phyloP scores from a whole-genome alignment of 306 rosid species.

The Vigna nakashimae region DNA sequence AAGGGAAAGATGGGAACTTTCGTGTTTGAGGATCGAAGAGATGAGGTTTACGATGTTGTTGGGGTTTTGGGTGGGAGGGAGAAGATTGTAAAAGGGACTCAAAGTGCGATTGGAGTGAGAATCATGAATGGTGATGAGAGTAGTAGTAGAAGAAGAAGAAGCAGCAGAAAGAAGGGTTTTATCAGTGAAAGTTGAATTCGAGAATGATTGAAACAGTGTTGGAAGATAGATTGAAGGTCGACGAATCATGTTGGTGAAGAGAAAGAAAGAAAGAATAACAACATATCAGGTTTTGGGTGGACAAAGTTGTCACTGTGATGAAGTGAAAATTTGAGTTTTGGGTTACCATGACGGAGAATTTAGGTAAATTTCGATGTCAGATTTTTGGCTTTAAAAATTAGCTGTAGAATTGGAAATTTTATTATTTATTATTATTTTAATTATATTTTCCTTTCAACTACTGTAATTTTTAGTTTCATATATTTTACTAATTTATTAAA shows the following conservation, averaged over 20 bases:
- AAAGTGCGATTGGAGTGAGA: conserved; percentile 53
- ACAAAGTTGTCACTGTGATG: no score
- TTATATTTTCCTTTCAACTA: no score
- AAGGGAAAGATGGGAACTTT: conserved; percentile 51
- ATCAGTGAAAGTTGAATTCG: conserved; percentile 20
- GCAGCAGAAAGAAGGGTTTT: conserved; percentile 49
- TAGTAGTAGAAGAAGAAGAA: conserved; percentile 46
- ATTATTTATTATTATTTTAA: no score
- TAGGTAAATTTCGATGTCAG: no score
- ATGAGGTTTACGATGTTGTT: conserved; percentile 75
- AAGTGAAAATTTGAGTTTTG: no score
- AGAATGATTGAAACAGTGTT: background rate
- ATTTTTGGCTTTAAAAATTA: no score
- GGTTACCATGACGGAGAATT: no score
- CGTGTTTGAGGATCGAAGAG: conserved; percentile 59
- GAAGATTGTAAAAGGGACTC: conserved; percentile 81
- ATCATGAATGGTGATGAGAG: conserved; percentile 53
- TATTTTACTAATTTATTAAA: no score
- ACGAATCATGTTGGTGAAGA: conserved; percentile 51
- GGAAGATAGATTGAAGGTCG: conserved; percentile 46
- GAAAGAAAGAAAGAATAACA: no score
- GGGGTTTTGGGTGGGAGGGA: conserved; percentile 81
- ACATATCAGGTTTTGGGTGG: no score
- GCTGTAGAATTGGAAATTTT: no score
- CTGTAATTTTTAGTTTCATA: no score